Base-by-base conservation (phyloP, 306 rosid species). In the Senna tora region DNA sequence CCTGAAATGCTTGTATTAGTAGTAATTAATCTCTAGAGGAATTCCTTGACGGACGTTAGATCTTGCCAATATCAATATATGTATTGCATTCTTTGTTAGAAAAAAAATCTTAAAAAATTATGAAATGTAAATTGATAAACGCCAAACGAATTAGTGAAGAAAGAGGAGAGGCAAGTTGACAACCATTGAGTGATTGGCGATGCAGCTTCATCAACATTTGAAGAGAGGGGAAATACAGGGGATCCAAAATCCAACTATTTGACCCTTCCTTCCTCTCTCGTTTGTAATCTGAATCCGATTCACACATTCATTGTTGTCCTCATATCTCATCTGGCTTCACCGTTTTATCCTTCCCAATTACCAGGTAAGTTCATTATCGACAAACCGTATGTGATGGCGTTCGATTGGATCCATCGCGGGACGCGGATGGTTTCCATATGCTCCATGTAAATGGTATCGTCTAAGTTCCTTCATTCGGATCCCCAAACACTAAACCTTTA, bases 391-490 rank as follows among this genome's bases (percentile, higher is more conserved):
- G 46, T 33, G 25, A 21, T 36, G 66, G 46, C 30, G 4, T 60
- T 16, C 15, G 30, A 34, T 17, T 33, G 66, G 47, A 60, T 60
- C 66, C 10, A 60, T 16, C 17, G 66, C 22, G 45, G 45, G 34
- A 9, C 17, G 66, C 22, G 45, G 45, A 16, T 59, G 19, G 45
- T 15, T 59, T 59, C 15, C 22, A 4, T 60, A 1, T 34, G 66
- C 43, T 58, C 33, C 65, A 13, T 56, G 47, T 43, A 41, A 50
- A 34, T 14, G 14, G 9, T 33, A 38, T 30, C 6, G 6, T 57
- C 63, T 30, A 6, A 28, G 17, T 36, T 58, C 42, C 32, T 6
- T 33, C 46, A 25, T 30, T 1, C 76, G 21, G 79, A 81, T 77
- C 79, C 73, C 17, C 38, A 7, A 58, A 41, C 25, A 43, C 25